phyloP scores from a whole-genome alignment of 176 grass and related monocot genomes.

The Zoysia pacifica region DNA sequence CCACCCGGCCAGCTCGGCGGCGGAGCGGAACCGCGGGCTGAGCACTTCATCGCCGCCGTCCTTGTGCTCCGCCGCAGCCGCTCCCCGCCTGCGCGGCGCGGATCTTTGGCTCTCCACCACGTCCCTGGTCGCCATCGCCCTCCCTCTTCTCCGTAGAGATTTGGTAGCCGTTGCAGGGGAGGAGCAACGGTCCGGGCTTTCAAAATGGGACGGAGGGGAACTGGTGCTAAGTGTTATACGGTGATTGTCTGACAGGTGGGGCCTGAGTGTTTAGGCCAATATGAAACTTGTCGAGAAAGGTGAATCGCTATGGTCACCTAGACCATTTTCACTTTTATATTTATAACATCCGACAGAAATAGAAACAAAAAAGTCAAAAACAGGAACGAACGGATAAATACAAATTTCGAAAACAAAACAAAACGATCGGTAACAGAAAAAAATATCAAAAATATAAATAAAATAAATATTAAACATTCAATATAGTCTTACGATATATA shows the following conservation, averaged over 20 bases:
- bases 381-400: too few species aligned
- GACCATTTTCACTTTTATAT: too few species aligned
- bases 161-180: slow-evolving; percentile 11
- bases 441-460: too few species aligned
- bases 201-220: slow-evolving; percentile 36
- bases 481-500: too few species aligned
- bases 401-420: too few species aligned
- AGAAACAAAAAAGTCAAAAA: too few species aligned
- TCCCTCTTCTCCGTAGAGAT: slow-evolving; percentile 6
- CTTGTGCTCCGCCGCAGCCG: slow-evolving; percentile 31
- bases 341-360: too few species aligned
- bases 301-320: too few species aligned
- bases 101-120: slow-evolving; percentile 31
- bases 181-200: slow-evolving; percentile 61
- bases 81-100: neutral
- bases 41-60: slow-evolving; percentile 37
- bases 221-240: neutral
- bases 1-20: slow-evolving; percentile 79
- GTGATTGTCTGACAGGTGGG: neutral
- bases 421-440: too few species aligned
- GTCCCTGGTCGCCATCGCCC: slow-evolving; percentile 23
- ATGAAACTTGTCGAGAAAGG: neutral
- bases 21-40: slow-evolving; percentile 83
- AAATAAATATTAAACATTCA: too few species aligned
- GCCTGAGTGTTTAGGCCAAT: neutral